Percentiles rank a stretch among this genome's conserved stretches.
Evolutionary conservation across 2,329 filamentous ascomycete species (phyloP).

Genomic region (Aspergillus pseudoterreus): DNA sequence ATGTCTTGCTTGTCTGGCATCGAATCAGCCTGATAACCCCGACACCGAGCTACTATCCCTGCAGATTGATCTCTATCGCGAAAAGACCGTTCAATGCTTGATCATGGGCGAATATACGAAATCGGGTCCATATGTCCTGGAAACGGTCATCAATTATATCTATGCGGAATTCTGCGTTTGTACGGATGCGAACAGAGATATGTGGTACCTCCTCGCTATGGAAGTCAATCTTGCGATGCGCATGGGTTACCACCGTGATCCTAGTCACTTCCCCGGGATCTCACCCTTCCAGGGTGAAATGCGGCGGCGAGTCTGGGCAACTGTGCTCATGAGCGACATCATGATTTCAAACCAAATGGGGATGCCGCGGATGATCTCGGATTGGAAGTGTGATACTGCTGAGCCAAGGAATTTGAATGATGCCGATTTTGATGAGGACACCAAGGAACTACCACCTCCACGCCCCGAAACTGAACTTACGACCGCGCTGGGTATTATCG

Average conservation of each 20-base stretch:
- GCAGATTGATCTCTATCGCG: conserved; percentile 18
- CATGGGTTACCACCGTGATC: conserved; percentile 58
- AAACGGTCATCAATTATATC: conserved; percentile 54
- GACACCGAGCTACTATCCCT: conserved; percentile 6
- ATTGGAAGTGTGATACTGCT: conserved; percentile 56
- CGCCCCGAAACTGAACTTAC: conserved; percentile 54
- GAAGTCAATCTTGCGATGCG: conserved; percentile 56
- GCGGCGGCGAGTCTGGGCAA: conserved; percentile 39
- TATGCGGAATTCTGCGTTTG: conserved; percentile 52
- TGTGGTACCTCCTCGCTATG: conserved; percentile 51
- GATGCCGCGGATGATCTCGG: conserved; percentile 57
- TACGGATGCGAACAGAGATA: conserved; percentile 52
- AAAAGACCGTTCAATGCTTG: conserved; percentile 50
- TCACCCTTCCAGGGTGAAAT: conserved; percentile 55
- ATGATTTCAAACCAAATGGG: conserved; percentile 61
- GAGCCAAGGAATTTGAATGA: conserved; percentile 57
- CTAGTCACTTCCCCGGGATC: conserved; percentile 49
- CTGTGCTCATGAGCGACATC: conserved; percentile 52
- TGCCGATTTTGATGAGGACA: conserved; percentile 53
- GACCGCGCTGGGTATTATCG: conserved; percentile 32
- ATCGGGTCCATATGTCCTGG: conserved; percentile 51
- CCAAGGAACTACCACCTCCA: conserved; percentile 47
- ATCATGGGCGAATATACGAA: conserved; percentile 53
- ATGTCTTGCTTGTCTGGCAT: conserved; percentile 19
- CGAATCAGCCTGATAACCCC: conserved; percentile 5